Percentiles rank a stretch among this genome's conserved stretches.
phyloP scores from a whole-genome alignment of 768 basidiomycete species.

The Auricularia auricula-judae region DNA sequence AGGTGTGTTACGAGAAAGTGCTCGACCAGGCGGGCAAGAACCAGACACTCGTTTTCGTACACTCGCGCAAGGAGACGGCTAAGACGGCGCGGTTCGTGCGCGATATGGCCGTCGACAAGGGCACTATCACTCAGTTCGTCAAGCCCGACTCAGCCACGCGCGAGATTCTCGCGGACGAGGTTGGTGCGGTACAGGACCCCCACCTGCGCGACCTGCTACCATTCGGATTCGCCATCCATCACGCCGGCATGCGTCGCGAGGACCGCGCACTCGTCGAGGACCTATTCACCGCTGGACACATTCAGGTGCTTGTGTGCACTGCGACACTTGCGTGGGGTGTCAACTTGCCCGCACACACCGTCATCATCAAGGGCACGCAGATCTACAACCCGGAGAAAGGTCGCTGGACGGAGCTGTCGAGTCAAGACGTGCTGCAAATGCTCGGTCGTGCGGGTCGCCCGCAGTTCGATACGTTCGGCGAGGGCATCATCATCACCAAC shows the following conservation, averaged over 20 bases:
- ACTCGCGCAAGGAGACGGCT: slow-evolving; percentile 95
- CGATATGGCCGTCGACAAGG: slow-evolving; percentile 92
- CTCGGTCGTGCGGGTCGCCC: slow-evolving; percentile 95
- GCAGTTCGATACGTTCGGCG: slow-evolving; percentile 93
- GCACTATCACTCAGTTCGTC: slow-evolving; percentile 93
- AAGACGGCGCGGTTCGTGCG: slow-evolving; percentile 93
- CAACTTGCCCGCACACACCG: slow-evolving; percentile 93
- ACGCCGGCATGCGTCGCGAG: slow-evolving; percentile 90
- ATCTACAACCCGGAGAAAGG: slow-evolving; percentile 99
- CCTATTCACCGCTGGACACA: slow-evolving; percentile 80
- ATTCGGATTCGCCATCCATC: slow-evolving; percentile 96
- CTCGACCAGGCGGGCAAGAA: slow-evolving; percentile 86
- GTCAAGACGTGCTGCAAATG: slow-evolving; percentile 98
- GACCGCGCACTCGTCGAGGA: slow-evolving; percentile 91
- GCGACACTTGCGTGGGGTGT: slow-evolving; percentile 99
- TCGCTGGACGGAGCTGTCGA: slow-evolving; percentile 89
- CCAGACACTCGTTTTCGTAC: slow-evolving; percentile 88
- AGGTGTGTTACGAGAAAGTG: slow-evolving; percentile 98
- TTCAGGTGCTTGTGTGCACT: slow-evolving; percentile 93
- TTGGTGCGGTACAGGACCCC: slow-evolving; percentile 67
- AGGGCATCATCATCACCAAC: slow-evolving; percentile 98
- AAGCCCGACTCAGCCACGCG: slow-evolving; percentile 85
- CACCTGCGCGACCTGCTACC: slow-evolving; percentile 84
- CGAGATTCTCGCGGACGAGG: slow-evolving; percentile 81
- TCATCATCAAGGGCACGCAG: slow-evolving; percentile 99